Conservation (phyloP, 2,329 filamentous ascomycete genomes). For the Aspergillus aculeatus region DNA sequence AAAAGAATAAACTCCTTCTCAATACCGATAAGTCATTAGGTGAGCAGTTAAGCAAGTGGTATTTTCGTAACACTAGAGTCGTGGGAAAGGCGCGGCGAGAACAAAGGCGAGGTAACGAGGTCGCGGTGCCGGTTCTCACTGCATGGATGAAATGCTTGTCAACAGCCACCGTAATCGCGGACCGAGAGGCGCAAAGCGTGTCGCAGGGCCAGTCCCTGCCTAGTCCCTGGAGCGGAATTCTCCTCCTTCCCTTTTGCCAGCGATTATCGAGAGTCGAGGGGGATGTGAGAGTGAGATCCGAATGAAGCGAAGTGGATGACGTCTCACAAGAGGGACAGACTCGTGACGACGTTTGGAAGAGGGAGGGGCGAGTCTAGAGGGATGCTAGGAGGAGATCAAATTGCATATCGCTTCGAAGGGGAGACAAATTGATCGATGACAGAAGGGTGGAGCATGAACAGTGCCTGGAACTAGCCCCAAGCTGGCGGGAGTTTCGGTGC, state of each 20-base stretch:
- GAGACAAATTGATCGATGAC: not conserved
- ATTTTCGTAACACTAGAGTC: not conserved
- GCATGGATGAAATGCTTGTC: constrained; percentile 7
- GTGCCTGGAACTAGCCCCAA: constrained; percentile 5
- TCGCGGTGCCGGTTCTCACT: constrained; percentile 14
- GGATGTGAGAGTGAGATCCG: constrained; percentile 5
- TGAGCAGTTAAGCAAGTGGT: constrained; percentile 1
- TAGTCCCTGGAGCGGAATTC: not conserved
- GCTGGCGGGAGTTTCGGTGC: constrained; percentile 1
- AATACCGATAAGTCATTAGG: constrained; percentile 17
- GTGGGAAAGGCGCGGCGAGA: constrained; percentile 6
- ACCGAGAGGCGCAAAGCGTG: constrained; percentile 6
- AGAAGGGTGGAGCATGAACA: constrained; percentile 10
- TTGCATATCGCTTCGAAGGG: constrained; percentile 21
- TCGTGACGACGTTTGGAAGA: constrained; percentile 21
- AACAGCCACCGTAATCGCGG: not conserved
- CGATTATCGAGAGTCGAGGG: not conserved
- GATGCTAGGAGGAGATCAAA: constrained; percentile 20
- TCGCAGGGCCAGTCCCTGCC: not conserved
- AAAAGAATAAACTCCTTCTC: not conserved
- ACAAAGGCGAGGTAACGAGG: constrained; percentile 18
- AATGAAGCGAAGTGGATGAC: constrained; percentile 19
- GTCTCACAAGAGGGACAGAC: constrained; percentile 14
- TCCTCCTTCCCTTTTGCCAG: constrained; percentile 3
- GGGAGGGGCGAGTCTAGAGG: constrained; percentile 12